Evolutionary conservation across 805 yeast species (phyloP).

Genomic region (Nakazawaea holstii): DNA sequence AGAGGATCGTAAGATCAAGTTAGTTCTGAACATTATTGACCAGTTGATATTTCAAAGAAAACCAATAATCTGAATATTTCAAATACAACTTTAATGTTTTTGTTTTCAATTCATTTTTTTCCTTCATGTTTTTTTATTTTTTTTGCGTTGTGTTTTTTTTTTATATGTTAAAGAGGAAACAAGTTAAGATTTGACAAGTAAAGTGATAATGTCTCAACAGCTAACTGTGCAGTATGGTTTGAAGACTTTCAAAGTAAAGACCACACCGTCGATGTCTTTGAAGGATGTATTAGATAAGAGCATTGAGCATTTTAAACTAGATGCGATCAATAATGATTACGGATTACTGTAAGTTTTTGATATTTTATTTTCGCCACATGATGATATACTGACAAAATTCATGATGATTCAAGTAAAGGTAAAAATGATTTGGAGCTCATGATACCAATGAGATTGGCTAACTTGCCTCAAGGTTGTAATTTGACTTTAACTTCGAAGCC

Average conservation of each 20-base stretch:
- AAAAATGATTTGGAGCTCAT: slow-evolving; percentile 28
- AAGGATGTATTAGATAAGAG: slow-evolving; percentile 30
- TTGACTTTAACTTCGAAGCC: slow-evolving; percentile 20
- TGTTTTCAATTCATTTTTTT: background rate
- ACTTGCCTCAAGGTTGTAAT: slow-evolving; percentile 40
- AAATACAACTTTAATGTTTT: background rate
- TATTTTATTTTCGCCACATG: background rate
- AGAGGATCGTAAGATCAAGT: background rate
- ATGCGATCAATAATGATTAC: slow-evolving; percentile 10
- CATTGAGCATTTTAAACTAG: slow-evolving; percentile 31
- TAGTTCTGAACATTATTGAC: background rate
- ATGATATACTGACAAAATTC: background rate
- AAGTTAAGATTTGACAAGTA: background rate
- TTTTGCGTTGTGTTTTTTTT: background rate
- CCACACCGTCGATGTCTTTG: slow-evolving; percentile 29
- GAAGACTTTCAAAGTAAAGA: slow-evolving; percentile 24
- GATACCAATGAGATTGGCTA: slow-evolving; percentile 37
- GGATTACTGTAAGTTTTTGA: slow-evolving; percentile 11
- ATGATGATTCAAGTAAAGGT: slow-evolving; percentile 13
- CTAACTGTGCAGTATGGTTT: slow-evolving; percentile 1
- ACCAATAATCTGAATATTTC: background rate
- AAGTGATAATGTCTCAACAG: background rate
- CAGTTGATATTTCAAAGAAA: background rate
- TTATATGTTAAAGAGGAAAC: background rate
- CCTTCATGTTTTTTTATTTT: background rate